These are phyloP conservation scores for Suillus brevipes DNA, from an alignment of 768 basidiomycete genomes.

Conservation along the genomic window DNA sequence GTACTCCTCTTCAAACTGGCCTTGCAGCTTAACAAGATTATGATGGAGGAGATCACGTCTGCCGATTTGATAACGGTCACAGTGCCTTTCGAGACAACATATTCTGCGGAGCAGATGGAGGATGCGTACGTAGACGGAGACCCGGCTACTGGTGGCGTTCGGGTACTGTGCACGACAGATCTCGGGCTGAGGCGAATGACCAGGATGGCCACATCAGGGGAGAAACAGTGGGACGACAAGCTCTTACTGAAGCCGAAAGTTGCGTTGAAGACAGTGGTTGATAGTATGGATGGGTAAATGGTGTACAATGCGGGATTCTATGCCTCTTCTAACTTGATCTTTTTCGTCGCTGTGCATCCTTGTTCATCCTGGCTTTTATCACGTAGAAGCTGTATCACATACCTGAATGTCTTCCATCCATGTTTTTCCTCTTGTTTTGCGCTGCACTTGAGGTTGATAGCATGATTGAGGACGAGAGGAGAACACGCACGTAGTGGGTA, in stretches of 20 bases:
- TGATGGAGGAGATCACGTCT: conserved; percentile 34
- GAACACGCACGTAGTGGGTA: background rate
- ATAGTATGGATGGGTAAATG: conserved; percentile 33
- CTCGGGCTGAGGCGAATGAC: conserved; percentile 36
- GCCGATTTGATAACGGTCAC: conserved; percentile 31
- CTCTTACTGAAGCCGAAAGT: conserved; percentile 39
- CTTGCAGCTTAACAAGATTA: conserved; percentile 40
- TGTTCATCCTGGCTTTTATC: background rate
- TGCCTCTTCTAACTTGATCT: conserved; percentile 8
- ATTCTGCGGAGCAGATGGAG: conserved; percentile 28
- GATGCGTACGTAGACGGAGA: conserved; percentile 33
- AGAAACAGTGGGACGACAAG: conserved; percentile 33
- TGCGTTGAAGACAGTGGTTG: conserved; percentile 36
- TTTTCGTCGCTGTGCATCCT: conserved; percentile 1
- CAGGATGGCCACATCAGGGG: conserved; percentile 26
- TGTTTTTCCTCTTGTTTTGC: conserved; percentile 5
- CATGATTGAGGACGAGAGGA: background rate
- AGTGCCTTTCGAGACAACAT: conserved; percentile 20
- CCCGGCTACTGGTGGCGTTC: conserved; percentile 8
- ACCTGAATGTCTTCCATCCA: background rate
- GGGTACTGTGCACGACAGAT: conserved; percentile 39
- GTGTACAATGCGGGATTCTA: background rate
- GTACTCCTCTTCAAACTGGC: conserved; percentile 41
- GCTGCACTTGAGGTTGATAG: background rate
- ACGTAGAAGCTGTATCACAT: background rate